Conservation (phyloP, 352 stramenopile genomes). For the Phytophthora megakarya region DNA sequence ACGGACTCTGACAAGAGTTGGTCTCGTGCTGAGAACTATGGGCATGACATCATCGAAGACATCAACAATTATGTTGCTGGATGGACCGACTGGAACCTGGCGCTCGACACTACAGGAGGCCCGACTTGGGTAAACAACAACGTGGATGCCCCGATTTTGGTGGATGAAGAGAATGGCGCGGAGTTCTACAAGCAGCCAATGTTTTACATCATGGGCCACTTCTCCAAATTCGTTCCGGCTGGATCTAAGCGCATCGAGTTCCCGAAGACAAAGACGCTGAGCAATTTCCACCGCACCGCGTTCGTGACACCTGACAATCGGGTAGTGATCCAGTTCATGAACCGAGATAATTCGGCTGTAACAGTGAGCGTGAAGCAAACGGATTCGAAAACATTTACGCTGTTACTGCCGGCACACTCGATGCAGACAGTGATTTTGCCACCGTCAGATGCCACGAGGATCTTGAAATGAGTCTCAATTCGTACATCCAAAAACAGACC, state of each 20-base stretch:
- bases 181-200: conserved; percentile 87
- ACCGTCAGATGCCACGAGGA: conserved; percentile 4
- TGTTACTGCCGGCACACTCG: conserved; percentile 19
- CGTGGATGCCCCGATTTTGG: conserved; percentile 76
- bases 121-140: conserved; percentile 77
- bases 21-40: conserved; percentile 74
- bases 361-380: conserved; percentile 40
- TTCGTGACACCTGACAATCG: conserved; percentile 51
- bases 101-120: conserved; percentile 67
- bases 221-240: conserved; percentile 68
- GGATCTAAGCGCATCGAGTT: conserved; percentile 49
- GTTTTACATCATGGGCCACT: conserved; percentile 82
- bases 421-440: conserved; percentile 33
- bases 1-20: conserved; percentile 45
- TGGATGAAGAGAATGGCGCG: conserved; percentile 48
- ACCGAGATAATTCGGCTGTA: conserved; percentile 39
- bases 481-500: no score
- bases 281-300: conserved; percentile 42
- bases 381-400: conserved; percentile 27
- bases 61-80: conserved; percentile 73
- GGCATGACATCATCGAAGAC: conserved; percentile 88
- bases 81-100: conserved; percentile 91
- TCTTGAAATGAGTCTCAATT: no score
- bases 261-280: conserved; percentile 36
- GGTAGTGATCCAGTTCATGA: conserved; percentile 46